Base-by-base conservation (phyloP, 2,329 filamentous ascomycete genomes). In the Ceratocystis smalleyi region DNA sequence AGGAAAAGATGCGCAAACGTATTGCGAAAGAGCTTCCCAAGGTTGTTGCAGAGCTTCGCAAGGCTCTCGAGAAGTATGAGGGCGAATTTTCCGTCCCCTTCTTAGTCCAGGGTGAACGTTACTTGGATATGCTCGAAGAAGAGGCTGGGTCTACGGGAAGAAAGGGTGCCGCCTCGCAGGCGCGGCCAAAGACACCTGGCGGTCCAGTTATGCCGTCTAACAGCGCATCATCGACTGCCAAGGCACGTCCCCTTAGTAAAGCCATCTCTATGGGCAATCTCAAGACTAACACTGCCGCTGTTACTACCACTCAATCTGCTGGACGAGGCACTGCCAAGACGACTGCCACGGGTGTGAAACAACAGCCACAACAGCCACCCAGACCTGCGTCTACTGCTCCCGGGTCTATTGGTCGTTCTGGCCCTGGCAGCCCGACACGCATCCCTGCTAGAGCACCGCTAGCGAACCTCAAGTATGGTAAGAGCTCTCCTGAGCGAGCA, bases 1-100 rank as follows among this genome's bases (percentile, higher is more conserved):
- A 99, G 72, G 94, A 99, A 77, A 99, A 97, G 81, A 95, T 96
- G 89, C 85, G 94, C 67, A 99, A 99, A 82, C 83, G 91, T 65
- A 96, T 99, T 67, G 83, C 91, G 30, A 99, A 97, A 74, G 94
- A 99, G 72, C 78, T 99, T 35, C 94, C 94, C 64, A 97, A 95
- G 77, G 81, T 99, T 54, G 86, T 92, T 65, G 81, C 81, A 0
- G 91, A 97, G n/a, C 77, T 99, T 66, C 83, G 83, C 68, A 92
- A 86, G 73, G 80, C 82, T n/a, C 80, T 99, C 32, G 88, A 92
- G 72, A 77, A 81, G 57, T 99, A 90, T 85, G 94, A 99, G 73
- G 87, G 95, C 63, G 94, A 97, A 71, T 96, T 92, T 73, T 92
- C 91, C 2, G 84, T 91, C 10, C 89, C 91, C 2, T 99, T 99